Conservation (phyloP, 805 yeast genomes). For the Starmerella apis region DNA sequence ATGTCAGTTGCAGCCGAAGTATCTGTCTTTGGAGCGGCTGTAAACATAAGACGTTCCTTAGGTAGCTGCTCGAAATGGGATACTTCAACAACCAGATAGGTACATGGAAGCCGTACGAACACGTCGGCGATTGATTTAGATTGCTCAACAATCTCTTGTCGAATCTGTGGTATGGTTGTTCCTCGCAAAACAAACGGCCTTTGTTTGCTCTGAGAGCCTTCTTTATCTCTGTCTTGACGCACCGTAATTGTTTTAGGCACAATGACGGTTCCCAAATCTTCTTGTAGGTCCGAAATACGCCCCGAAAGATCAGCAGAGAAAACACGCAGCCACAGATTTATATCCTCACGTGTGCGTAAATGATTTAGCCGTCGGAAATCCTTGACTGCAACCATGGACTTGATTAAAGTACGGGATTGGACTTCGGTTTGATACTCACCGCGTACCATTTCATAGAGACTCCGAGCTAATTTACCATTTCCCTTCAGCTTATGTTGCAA, state of each 20-base stretch:
- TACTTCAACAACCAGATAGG: conserved; percentile 19
- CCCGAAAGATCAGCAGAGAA: conserved; percentile 69
- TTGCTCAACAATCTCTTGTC: conserved; percentile 14
- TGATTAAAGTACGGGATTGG: conserved; percentile 48
- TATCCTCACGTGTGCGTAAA: conserved; percentile 46
- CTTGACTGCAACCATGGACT: conserved; percentile 83
- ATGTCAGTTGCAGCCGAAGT: background rate
- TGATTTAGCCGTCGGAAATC: conserved; percentile 50
- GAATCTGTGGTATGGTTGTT: background rate
- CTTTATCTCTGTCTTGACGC: conserved; percentile 24
- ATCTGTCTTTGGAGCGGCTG: background rate
- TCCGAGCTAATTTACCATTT: conserved; percentile 37
- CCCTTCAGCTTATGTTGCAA: conserved; percentile 35
- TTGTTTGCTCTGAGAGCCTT: conserved; percentile 16
- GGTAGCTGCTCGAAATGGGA: conserved; percentile 20
- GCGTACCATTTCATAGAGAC: conserved; percentile 50
- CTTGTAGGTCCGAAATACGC: conserved; percentile 62
- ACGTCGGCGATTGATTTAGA: conserved; percentile 11
- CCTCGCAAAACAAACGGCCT: conserved; percentile 11
- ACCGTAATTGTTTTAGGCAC: conserved; percentile 50
- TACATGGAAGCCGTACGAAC: conserved; percentile 17
- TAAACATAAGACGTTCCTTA: conserved; percentile 17
- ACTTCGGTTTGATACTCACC: conserved; percentile 53
- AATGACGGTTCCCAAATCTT: conserved; percentile 40
- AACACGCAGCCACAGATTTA: conserved; percentile 68